phyloP scores from a whole-genome alignment of 1,284 basidiomycete genomes.

The Ganoderma boninense region DNA sequence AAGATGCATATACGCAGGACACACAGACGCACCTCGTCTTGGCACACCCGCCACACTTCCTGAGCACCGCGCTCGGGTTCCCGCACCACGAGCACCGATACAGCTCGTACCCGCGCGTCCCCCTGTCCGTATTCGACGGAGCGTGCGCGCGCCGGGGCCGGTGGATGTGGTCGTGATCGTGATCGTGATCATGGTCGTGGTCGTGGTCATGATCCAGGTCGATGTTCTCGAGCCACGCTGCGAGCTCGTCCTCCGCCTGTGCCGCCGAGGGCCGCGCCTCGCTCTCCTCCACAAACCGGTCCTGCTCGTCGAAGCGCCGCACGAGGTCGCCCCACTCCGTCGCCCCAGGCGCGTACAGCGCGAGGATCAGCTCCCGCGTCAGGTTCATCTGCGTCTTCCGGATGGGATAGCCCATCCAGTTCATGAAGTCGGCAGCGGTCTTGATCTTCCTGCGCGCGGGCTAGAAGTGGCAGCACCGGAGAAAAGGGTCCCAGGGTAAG shows the following conservation, averaged over 20 bases:
- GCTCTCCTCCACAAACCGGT: slow-evolving; percentile 45
- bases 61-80: no score
- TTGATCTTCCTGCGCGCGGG: slow-evolving; percentile 51
- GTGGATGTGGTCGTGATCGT: neutral
- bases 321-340: slow-evolving; percentile 54
- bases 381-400: slow-evolving; percentile 56
- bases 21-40: no score
- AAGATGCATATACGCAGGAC: no score
- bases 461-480: no score
- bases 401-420: slow-evolving; percentile 50
- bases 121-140: neutral
- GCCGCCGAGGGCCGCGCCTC: no score
- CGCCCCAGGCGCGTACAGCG: slow-evolving; percentile 49
- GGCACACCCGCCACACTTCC: no score
- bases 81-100: slow-evolving; percentile 64
- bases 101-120: slow-evolving; percentile 11
- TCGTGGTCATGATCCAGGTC: slow-evolving; percentile 30
- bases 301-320: slow-evolving; percentile 34
- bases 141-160: neutral
- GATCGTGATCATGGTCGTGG: slow-evolving; percentile 13
- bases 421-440: slow-evolving; percentile 55
- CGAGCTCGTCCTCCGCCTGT: slow-evolving; percentile 57
- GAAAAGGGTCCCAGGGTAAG: no score
- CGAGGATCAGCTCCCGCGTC: no score
- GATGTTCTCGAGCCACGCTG: slow-evolving; percentile 29